phyloP scores from a whole-genome alignment of 345 rosid species.

The Nephelium lappaceum region DNA sequence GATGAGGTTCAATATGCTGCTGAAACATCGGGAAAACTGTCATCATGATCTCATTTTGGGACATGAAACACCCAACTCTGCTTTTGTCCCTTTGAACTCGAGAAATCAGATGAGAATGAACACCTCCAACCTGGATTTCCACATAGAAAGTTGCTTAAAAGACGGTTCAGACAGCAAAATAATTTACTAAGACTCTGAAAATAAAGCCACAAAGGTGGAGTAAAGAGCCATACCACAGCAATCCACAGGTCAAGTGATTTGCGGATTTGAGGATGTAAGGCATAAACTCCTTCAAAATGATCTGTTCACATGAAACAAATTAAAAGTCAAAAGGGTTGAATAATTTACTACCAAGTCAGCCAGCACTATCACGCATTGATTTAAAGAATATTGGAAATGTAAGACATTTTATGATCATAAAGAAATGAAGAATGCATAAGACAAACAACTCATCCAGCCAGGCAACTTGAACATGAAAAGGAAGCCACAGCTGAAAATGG shows the following conservation, averaged over 20 bases:
- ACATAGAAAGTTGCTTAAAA: constrained; percentile 16
- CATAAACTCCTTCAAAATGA: constrained; percentile 96
- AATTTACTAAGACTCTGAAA: constrained; percentile 13
- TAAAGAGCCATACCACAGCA: constrained; percentile 76
- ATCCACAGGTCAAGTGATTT: constrained; percentile 92
- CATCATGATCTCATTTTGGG: constrained; percentile 99
- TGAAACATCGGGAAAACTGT: constrained; percentile 98
- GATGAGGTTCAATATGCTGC: constrained; percentile 97
- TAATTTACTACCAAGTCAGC: constrained; percentile 2
- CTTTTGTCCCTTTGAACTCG: constrained; percentile 99
- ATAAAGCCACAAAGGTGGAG: constrained; percentile 16
- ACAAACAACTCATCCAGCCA: not conserved
- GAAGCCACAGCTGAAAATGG: not conserved
- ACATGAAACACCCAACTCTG: constrained; percentile 80
- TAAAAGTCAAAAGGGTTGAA: not conserved
- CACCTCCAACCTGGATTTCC: constrained; percentile 92
- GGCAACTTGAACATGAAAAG: not conserved
- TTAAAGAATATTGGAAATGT: not conserved
- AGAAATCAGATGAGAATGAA: constrained; percentile 96
- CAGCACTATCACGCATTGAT: not conserved
- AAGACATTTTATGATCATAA: constrained; percentile 6
- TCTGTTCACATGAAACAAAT: constrained; percentile 49
- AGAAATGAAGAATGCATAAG: not conserved
- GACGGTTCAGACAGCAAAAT: constrained; percentile 3
- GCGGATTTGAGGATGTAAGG: constrained; percentile 93